Base-by-base conservation (phyloP, 2,329 filamentous ascomycete species). In the Chaetomium sp. region DNA sequence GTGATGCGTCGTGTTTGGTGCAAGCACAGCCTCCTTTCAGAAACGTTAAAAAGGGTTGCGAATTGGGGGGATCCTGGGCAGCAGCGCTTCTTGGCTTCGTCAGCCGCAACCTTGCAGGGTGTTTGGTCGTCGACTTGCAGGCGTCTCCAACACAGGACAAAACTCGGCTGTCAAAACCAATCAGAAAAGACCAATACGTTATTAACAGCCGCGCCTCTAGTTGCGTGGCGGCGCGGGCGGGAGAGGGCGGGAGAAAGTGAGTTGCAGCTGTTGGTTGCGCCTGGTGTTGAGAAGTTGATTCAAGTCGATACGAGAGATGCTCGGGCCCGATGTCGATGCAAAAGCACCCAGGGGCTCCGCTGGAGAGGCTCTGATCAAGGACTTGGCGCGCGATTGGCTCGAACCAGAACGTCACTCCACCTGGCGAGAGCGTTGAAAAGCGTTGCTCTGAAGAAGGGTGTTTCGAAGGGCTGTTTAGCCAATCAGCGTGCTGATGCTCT, bases 1-100 rank as follows among this genome's bases (percentile, higher is more conserved):
- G 25, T 45, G 62, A 8, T 49, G 35, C 13, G 51, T 56, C 62
- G 62, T 64, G 62, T 64, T 60, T 31, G 62, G 13, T 50, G 57
- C 50, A 47, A 59, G 67, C 67, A 68, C 67, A 68, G 67, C 67
- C 67, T 68, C 67, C 65, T 68, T 67, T 62, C 57, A 65, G 49
- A n/a, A n/a, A n/a, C n/a, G n/a, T n/a, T 57, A 60, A 65, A 65
- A 54, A 67, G 58, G 62, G 61, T 60, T 68, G 57, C 57, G 57
- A 60, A 63, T 63, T 53, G 45, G 42, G 60, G 60, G 42, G 27
- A 21, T 25, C 62, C 50, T 59, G 62, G 62, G 49, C 49, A 54
- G 33, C 47, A 63, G 61, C 53, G 47, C 60, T 62, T 57, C 60
- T 62, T 57, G 60, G 55, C 55, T 27, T 60, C 50, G 56, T 64